Evolutionary conservation across 495 filamentous ascomycete species (phyloP).

Genomic region (Lepidopterella palustris): DNA sequence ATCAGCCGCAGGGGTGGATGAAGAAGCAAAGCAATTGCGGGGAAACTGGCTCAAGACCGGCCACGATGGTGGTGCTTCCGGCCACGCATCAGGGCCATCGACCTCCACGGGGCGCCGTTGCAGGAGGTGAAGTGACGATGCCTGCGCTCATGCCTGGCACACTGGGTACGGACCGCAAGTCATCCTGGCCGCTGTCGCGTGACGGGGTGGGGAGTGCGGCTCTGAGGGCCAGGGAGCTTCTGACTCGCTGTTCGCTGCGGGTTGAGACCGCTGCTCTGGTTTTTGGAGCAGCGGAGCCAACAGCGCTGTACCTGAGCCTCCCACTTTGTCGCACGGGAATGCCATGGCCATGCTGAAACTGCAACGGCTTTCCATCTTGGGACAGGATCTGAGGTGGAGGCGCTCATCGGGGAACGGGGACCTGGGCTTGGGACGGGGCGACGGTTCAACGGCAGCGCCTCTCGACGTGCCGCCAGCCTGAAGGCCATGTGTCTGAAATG

Average conservation of each 20-base stretch:
- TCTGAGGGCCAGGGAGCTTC: neutral
- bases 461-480: no score
- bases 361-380: neutral
- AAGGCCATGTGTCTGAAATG: no score
- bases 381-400: neutral
- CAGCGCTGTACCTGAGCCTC: no score
- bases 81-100: neutral
- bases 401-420: neutral
- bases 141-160: neutral
- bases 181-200: constrained; percentile 3
- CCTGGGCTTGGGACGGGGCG: neutral
- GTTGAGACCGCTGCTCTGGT: neutral
- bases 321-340: no score
- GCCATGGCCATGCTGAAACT: neutral
- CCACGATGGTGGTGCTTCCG: neutral
- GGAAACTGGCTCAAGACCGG: no score
- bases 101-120: neutral
- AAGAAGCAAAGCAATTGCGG: constrained; percentile 30
- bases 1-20: constrained; percentile 30
- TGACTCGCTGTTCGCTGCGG: neutral
- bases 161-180: no score
- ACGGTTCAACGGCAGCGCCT: neutral
- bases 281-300: no score
- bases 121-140: neutral
- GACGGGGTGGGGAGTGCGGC: no score